Evolutionary conservation across 352 stramenopile species (phyloP).

Genomic region (Phytopythium delawarense): DNA sequence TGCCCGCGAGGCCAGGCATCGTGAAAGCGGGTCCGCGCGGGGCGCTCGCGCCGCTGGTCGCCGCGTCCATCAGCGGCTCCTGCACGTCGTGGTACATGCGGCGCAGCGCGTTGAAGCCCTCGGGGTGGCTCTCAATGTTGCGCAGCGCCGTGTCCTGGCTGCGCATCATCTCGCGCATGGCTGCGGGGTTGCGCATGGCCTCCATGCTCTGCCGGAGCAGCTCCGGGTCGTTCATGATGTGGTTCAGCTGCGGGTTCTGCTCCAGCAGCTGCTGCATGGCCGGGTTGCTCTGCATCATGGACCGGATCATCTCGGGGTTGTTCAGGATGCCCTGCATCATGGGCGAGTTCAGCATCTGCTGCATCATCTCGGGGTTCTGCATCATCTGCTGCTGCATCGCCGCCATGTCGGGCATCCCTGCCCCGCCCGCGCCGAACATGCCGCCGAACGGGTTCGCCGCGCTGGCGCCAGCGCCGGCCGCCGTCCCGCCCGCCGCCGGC

Average conservation of each 20-base stretch:
- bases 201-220: slow-evolving; percentile 94
- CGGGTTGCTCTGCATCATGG: slow-evolving; percentile 95
- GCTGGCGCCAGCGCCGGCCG: slow-evolving; percentile 7
- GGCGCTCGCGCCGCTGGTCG: slow-evolving; percentile 39
- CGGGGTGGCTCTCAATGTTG: slow-evolving; percentile 97
- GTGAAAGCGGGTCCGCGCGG: slow-evolving; percentile 66
- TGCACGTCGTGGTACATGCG: slow-evolving; percentile 94
- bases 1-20: slow-evolving; percentile 76
- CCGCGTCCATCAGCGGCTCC: slow-evolving; percentile 94
- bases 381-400: slow-evolving; percentile 88
- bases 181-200: slow-evolving; percentile 95
- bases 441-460: slow-evolving; percentile 56
- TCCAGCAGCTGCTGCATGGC: slow-evolving; percentile 95
- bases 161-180: slow-evolving; percentile 96
- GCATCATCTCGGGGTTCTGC: slow-evolving; percentile 87
- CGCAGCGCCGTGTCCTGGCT: slow-evolving; percentile 96
- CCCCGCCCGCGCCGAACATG: slow-evolving; percentile 32
- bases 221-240: slow-evolving; percentile 95
- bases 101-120: slow-evolving; percentile 96
- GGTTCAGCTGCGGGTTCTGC: slow-evolving; percentile 93
- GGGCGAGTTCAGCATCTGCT: slow-evolving; percentile 87
- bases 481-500: slow-evolving; percentile 7
- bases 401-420: slow-evolving; percentile 57
- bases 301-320: slow-evolving; percentile 95
- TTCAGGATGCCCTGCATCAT: slow-evolving; percentile 93